Percentiles rank a stretch among this genome's conserved stretches.
These are phyloP conservation scores for Psilocybe subaeruginosa DNA, from an alignment of 768 basidiomycete species.

Conservation along the genomic window DNA sequence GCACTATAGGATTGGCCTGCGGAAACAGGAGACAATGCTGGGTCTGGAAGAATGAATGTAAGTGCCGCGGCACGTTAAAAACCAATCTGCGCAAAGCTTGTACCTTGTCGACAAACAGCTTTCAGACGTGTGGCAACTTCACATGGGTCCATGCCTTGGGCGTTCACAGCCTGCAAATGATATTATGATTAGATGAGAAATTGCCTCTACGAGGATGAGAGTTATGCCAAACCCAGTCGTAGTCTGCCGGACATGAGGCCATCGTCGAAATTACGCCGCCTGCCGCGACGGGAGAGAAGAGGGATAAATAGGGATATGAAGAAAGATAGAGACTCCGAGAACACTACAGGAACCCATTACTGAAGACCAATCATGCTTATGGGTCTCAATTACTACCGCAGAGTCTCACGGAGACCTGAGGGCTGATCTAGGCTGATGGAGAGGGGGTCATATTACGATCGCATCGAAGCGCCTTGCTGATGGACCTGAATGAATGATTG, in stretches of 20 bases:
- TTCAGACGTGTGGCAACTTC: conserved; percentile 13
- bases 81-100: background rate
- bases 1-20: conserved; percentile 19
- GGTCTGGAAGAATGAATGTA: background rate
- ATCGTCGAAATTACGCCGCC: background rate
- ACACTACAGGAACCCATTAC: background rate
- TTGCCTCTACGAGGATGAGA: background rate
- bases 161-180: conserved; percentile 15
- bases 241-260: conserved; percentile 9
- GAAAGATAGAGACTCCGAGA: background rate
- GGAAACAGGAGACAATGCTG: conserved; percentile 1
- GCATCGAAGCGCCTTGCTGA: background rate
- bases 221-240: conserved; percentile 5
- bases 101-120: background rate
- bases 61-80: background rate
- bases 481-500: background rate
- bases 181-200: background rate
- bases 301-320: background rate
- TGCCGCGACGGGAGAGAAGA: background rate
- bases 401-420: background rate
- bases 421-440: background rate
- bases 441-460: background rate
- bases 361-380: background rate
- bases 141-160: conserved; percentile 16
- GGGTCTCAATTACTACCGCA: background rate